Evolutionary conservation across 2,329 filamentous ascomycete genomes (phyloP).

Genomic region (Aspergillus melleus): DNA sequence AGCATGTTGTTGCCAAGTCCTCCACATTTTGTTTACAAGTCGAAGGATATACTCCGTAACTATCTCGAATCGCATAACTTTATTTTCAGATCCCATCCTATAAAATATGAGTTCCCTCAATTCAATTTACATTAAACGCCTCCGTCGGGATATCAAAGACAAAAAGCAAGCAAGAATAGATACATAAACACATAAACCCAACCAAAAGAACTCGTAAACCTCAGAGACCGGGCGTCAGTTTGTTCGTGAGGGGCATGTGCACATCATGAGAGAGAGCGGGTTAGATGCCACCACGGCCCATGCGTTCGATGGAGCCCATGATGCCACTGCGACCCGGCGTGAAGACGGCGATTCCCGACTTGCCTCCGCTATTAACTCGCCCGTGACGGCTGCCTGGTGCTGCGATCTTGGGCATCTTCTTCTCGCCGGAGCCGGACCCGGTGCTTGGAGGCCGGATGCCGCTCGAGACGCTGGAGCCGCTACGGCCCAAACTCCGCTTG

Average conservation of each 20-base stretch:
- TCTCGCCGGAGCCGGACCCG: slow-evolving; percentile 22
- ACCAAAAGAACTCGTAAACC: neutral
- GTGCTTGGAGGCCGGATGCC: slow-evolving; percentile 33
- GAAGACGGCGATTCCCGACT: slow-evolving; percentile 38
- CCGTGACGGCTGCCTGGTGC: slow-evolving; percentile 27
- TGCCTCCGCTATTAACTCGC: slow-evolving; percentile 38
- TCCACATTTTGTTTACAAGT: no score
- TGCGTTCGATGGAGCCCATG: slow-evolving; percentile 83
- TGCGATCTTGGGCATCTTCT: slow-evolving; percentile 34
- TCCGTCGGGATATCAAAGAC: neutral
- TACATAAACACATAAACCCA: neutral
- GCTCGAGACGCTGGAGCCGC: slow-evolving; percentile 30
- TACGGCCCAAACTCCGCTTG: slow-evolving; percentile 26
- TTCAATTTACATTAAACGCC: neutral
- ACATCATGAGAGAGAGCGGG: neutral
- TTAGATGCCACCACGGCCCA: slow-evolving; percentile 60
- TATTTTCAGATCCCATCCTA: neutral
- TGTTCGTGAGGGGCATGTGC: neutral
- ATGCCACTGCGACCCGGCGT: slow-evolving; percentile 65
- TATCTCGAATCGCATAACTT: neutral
- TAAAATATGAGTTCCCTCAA: neutral
- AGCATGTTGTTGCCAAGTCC: no score
- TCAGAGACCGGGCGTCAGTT: neutral
- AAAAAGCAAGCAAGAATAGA: neutral
- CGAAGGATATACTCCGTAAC: no score